Conservation (phyloP, 1,284 basidiomycete species). For the Laetiporus sulphureus region DNA sequence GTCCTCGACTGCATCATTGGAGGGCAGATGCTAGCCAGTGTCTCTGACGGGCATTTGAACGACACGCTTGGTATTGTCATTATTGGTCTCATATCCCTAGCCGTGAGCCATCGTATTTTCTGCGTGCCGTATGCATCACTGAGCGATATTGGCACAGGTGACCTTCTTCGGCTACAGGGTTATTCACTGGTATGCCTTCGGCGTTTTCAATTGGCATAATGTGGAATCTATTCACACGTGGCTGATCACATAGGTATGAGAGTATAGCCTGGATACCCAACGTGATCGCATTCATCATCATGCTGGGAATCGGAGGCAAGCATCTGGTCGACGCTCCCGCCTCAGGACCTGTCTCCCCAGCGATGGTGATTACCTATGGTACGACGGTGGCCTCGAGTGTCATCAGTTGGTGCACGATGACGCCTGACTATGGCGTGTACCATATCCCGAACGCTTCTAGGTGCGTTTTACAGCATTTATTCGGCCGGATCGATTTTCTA, state of each 20-base stretch:
- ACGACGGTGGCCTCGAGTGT: slow-evolving; percentile 37
- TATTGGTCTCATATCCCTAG: slow-evolving; percentile 62
- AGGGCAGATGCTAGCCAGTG: slow-evolving; percentile 65
- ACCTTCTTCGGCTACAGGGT: slow-evolving; percentile 60
- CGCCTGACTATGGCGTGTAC: slow-evolving; percentile 56
- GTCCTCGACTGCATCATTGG: slow-evolving; percentile 73
- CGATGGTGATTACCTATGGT: slow-evolving; percentile 26
- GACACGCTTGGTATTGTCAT: slow-evolving; percentile 73
- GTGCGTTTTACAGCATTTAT: slow-evolving; percentile 22
- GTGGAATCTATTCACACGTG: slow-evolving; percentile 5
- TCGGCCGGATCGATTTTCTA: slow-evolving; percentile 7
- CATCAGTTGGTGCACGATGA: slow-evolving; percentile 52
- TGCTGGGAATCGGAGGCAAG: slow-evolving; percentile 56
- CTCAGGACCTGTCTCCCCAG: slow-evolving; percentile 25
- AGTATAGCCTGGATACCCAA: slow-evolving; percentile 64
- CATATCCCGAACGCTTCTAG: slow-evolving; percentile 42
- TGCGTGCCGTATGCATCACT: neutral
- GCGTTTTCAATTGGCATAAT: neutral
- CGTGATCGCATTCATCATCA: slow-evolving; percentile 56
- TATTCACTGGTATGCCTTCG: slow-evolving; percentile 41
- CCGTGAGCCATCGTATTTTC: slow-evolving; percentile 28
- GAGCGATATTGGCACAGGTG: slow-evolving; percentile 23
- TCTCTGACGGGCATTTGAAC: slow-evolving; percentile 39
- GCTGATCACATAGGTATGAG: slow-evolving; percentile 35
- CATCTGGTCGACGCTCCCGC: slow-evolving; percentile 30